Conservation (phyloP, 2,329 filamentous ascomycete species). For the Xylariaceae sp. region DNA sequence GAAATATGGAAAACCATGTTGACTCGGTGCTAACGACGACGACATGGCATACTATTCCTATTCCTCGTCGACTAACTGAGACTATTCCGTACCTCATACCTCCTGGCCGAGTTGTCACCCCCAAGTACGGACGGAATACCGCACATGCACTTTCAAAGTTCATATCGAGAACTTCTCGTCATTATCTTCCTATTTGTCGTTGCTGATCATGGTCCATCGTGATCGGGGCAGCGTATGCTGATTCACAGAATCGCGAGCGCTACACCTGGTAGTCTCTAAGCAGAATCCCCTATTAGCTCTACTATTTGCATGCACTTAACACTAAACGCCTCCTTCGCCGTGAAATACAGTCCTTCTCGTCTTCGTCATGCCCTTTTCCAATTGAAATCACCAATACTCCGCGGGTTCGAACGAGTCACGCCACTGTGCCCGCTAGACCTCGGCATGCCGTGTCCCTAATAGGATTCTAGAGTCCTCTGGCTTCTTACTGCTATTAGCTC, state of each 20-base stretch:
- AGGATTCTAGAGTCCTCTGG: background rate
- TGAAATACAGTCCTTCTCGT: slow-evolving; percentile 27
- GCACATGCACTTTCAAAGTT: no score
- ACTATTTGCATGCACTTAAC: slow-evolving; percentile 10
- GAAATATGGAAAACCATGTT: no score
- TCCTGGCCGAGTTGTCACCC: no score
- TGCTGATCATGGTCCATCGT: background rate
- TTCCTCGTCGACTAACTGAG: no score
- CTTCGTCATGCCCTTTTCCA: slow-evolving; percentile 1
- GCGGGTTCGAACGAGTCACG: no score
- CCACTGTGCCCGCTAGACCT: slow-evolving; percentile 18
- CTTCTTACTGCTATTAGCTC: slow-evolving; percentile 23
- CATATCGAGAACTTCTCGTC: slow-evolving; percentile 1
- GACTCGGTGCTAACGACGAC: no score
- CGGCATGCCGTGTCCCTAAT: slow-evolving; percentile 19
- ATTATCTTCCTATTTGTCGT: slow-evolving; percentile 10
- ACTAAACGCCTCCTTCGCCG: slow-evolving; percentile 32
- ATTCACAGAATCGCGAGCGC: slow-evolving; percentile 5
- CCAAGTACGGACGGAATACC: no score
- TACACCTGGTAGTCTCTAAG: slow-evolving; percentile 6
- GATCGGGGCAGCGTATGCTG: background rate
- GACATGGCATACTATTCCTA: no score
- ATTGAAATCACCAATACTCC: background rate
- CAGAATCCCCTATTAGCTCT: slow-evolving; percentile 10
- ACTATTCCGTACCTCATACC: no score